Base-by-base conservation (phyloP, 1,284 basidiomycete genomes). In the Inonotus obliquus region DNA sequence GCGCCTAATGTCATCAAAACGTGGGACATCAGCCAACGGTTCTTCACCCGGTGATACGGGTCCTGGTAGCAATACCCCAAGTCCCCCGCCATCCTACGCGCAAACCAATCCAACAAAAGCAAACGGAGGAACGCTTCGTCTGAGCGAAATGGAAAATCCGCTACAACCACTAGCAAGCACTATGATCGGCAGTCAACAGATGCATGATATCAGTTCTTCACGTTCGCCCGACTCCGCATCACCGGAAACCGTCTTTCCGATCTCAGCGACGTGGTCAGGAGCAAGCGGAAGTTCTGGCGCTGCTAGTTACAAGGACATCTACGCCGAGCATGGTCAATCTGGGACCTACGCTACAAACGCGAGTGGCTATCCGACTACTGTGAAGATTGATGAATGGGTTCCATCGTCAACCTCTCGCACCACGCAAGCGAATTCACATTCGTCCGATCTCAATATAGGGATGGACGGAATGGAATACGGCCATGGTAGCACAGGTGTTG, bases 1-100 rank as follows among this genome's bases (percentile, higher is more conserved):
- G 0, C 77, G 81, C 13, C 79, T 87, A 54, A 77, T 86, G 10
- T 79, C 78, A 32, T 59, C 62, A 17, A 59, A 56, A 17, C 51
- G 47, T 14, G 57, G 52, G 19, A 55, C 57, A 14, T 63, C 62
- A 10, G 32, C 35, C 48, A 25, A 27, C 21, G 53, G 54, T 21
- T 57, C 53, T 6, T 41, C 60, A 29, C 51, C 59, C 1, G 4
- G 41, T 44, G 35, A 51, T 14, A 44, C 29, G 10, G 35, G 27
- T 27, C 53, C 47, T 19, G 29, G 35, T 13, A 47, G 27, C 19
- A 25, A 32, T 7, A 61, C 61, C 4, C 56, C 51, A 7, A 52
- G 55, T 19, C 61, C 55, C 32, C 61, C 55, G 25, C 54, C 56
- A 27, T 54, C 56, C 54, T 52, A 60, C 7, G 9, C 45, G 6